Evolutionary conservation across 768 basidiomycete species (phyloP).

Genomic region (Naganishia onofrii): DNA sequence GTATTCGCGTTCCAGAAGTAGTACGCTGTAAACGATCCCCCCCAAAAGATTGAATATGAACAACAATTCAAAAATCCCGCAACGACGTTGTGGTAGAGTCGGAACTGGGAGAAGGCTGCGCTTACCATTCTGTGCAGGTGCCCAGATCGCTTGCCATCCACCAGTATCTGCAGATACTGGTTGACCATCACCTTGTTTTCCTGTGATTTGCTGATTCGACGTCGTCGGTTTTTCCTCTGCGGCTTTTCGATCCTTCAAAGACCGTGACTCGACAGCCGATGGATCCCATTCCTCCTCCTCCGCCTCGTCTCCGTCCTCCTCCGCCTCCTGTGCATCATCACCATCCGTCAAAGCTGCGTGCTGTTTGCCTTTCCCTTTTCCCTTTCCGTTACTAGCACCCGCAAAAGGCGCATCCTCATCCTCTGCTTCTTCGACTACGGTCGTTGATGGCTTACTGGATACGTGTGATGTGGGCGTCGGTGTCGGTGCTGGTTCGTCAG

Average conservation of each 20-base stretch:
- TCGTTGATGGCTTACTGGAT: not conserved
- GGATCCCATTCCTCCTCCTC: slow-evolving; percentile 32
- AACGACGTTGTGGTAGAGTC: no score
- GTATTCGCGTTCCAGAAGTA: slow-evolving; percentile 51
- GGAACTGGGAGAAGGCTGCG: not conserved
- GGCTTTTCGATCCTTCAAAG: slow-evolving; percentile 36
- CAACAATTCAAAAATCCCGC: no score
- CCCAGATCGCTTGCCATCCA: slow-evolving; percentile 51
- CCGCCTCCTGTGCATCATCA: not conserved
- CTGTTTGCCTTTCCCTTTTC: not conserved
- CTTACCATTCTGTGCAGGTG: slow-evolving; percentile 49
- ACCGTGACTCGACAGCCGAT: slow-evolving; percentile 13
- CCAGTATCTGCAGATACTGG: slow-evolving; percentile 9
- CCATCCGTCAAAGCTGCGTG: not conserved
- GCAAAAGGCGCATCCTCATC: slow-evolving; percentile 35
- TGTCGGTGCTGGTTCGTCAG: slow-evolving; percentile 15
- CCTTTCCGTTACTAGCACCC: not conserved
- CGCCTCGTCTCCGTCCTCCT: slow-evolving; percentile 4
- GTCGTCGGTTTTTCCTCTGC: slow-evolving; percentile 12
- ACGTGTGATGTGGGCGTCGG: not conserved
- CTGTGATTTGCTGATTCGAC: not conserved
- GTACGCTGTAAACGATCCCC: slow-evolving; percentile 38
- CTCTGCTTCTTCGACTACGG: not conserved
- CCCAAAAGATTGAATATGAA: no score
- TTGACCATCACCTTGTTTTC: not conserved